Conservation (phyloP, 441 rosid species). For the Populus hybrid region DNA sequence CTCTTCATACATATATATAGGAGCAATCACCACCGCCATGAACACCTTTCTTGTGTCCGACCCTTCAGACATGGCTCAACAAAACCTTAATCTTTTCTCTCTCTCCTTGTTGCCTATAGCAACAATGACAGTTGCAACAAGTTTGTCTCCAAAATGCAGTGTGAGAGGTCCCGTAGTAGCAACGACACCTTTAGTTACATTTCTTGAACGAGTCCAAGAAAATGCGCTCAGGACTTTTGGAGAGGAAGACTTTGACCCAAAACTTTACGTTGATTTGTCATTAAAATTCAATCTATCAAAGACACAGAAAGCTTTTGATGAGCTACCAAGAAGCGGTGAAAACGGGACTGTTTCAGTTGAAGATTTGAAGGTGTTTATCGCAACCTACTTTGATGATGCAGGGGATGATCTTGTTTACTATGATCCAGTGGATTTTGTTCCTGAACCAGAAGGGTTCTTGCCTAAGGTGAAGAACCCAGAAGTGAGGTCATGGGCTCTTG, state of each 20-base stretch:
- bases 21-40: not conserved
- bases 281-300: constrained; percentile 42
- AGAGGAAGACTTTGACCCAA: constrained; percentile 49
- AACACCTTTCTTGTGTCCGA: not conserved
- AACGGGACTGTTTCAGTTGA: constrained; percentile 37
- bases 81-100: not conserved
- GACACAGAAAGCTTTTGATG: constrained; percentile 45
- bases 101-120: not conserved
- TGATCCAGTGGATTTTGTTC: constrained; percentile 1
- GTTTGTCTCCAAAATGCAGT: constrained; percentile 21
- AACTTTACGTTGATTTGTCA: constrained; percentile 62
- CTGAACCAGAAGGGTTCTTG: constrained; percentile 63
- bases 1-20: not conserved
- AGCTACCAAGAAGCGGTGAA: constrained; percentile 36
- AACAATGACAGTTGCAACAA: constrained; percentile 14
- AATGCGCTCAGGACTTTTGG: constrained; percentile 49
- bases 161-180: constrained; percentile 35
- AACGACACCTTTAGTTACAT: constrained; percentile 39
- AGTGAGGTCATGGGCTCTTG: constrained; percentile 75
- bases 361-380: constrained; percentile 45
- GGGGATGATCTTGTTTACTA: constrained; percentile 50
- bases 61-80: not conserved
- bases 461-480: constrained; percentile 53
- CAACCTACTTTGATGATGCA: constrained; percentile 41
- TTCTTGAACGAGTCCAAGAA: constrained; percentile 63